These are phyloP conservation scores for Candida verbasci DNA, from an alignment of 805 yeast genomes.

Conservation along the genomic window DNA sequence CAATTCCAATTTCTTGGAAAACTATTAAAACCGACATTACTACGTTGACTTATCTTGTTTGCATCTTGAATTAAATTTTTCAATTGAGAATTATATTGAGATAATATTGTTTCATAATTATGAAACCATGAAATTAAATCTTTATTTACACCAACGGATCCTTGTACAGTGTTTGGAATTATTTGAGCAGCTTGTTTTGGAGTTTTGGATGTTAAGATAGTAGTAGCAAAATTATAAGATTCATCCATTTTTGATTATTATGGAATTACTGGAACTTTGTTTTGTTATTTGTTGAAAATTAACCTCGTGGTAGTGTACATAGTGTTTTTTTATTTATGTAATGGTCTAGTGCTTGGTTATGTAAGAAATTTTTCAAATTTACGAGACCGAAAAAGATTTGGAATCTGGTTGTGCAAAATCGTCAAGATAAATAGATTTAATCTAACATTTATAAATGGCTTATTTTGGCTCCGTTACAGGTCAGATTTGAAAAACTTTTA, in stretches of 20 bases:
- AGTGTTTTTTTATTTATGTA: background rate
- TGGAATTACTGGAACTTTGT: constrained; percentile 3
- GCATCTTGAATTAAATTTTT: constrained; percentile 41
- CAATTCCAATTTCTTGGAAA: constrained; percentile 43
- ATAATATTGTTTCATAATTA: constrained; percentile 15
- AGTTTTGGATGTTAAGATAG: constrained; percentile 37
- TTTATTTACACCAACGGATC: constrained; percentile 23
- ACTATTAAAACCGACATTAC: constrained; percentile 36
- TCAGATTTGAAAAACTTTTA: no score
- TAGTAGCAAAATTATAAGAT: constrained; percentile 17
- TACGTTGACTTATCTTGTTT: constrained; percentile 15
- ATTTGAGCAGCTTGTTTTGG: constrained; percentile 39
- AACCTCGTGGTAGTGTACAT: constrained; percentile 1
- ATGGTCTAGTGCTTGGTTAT: constrained; percentile 1
- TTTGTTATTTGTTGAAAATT: no score
- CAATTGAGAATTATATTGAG: constrained; percentile 48
- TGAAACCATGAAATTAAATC: constrained; percentile 32
- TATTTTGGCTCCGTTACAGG: no score
- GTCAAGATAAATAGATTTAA: no score
- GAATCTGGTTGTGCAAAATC: no score
- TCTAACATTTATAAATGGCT: no score
- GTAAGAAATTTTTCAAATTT: no score
- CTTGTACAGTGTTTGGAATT: constrained; percentile 30
- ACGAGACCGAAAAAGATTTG: no score
- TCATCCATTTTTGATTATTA: constrained; percentile 2